Conservation (phyloP, 495 filamentous ascomycete genomes). For the Penicillium salamii region DNA sequence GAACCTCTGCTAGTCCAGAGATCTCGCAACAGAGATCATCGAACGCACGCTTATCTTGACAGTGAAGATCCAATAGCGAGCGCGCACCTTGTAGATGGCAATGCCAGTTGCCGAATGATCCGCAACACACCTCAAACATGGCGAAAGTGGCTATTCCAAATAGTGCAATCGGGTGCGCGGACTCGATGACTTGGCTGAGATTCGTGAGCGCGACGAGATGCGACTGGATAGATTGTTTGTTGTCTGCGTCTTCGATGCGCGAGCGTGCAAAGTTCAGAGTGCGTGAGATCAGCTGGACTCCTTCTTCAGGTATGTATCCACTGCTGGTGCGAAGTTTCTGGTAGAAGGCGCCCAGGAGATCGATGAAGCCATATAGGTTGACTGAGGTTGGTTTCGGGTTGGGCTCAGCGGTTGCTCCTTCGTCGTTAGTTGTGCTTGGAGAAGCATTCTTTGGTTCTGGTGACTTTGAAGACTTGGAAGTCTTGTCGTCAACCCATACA, state of each 20-base stretch:
- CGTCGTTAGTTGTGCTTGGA: neutral
- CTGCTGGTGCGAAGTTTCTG: slow-evolving; percentile 27
- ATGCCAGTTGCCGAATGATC: slow-evolving; percentile 32
- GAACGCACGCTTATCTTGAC: slow-evolving; percentile 22
- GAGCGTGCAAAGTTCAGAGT: slow-evolving; percentile 24
- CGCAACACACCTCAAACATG: slow-evolving; percentile 34
- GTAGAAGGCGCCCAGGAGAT: slow-evolving; percentile 29
- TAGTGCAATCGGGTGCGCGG: slow-evolving; percentile 29
- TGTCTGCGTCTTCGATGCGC: slow-evolving; percentile 19
- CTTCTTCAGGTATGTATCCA: slow-evolving; percentile 22
- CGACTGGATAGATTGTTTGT: slow-evolving; percentile 24
- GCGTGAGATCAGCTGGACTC: slow-evolving; percentile 25
- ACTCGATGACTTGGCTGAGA: slow-evolving; percentile 28
- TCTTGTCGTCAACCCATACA: slow-evolving; percentile 28
- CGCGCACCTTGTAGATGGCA: slow-evolving; percentile 33
- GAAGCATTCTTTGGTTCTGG: neutral
- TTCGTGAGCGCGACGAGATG: slow-evolving; percentile 29
- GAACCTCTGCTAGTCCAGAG: slow-evolving; percentile 24
- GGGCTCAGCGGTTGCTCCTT: neutral
- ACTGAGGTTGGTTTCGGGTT: slow-evolving; percentile 10
- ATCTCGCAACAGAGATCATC: slow-evolving; percentile 20
- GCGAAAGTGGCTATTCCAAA: slow-evolving; percentile 35
- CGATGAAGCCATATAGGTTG: slow-evolving; percentile 35
- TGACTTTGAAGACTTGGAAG: slow-evolving; percentile 1
- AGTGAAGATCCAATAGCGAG: slow-evolving; percentile 33